phyloP scores from a whole-genome alignment of 2,329 filamentous ascomycete species.

The Clonostachys rosea region DNA sequence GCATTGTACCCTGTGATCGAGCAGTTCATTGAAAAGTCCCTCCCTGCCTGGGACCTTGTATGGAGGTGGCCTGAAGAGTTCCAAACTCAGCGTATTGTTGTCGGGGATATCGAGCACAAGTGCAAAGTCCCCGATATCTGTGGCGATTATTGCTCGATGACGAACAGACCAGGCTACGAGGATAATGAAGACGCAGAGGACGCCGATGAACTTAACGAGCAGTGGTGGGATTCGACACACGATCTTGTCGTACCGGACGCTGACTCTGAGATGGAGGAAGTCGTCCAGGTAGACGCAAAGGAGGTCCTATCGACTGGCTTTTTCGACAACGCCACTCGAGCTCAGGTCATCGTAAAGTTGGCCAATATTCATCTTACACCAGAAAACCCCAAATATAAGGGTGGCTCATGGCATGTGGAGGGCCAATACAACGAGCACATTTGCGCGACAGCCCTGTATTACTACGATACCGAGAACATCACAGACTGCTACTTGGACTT shows the following conservation, averaged over 20 bases:
- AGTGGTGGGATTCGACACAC: slow-evolving; percentile 21
- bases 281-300: slow-evolving; percentile 6
- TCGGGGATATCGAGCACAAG: no score
- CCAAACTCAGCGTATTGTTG: no score
- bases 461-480: slow-evolving; percentile 58
- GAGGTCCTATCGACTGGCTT: slow-evolving; percentile 19
- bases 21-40: slow-evolving; percentile 18
- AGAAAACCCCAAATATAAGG: slow-evolving; percentile 46
- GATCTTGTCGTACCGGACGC: slow-evolving; percentile 8
- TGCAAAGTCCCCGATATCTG: no score
- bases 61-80: no score
- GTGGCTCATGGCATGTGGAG: slow-evolving; percentile 52
- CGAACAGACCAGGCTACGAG: slow-evolving; percentile 13
- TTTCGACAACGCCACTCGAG: slow-evolving; percentile 17
- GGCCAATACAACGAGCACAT: slow-evolving; percentile 61
- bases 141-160: slow-evolving; percentile 6
- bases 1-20: slow-evolving; percentile 24
- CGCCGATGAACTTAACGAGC: slow-evolving; percentile 12
- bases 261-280: neutral
- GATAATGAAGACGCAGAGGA: slow-evolving; percentile 13
- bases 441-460: slow-evolving; percentile 57
- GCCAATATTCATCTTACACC: slow-evolving; percentile 57
- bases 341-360: slow-evolving; percentile 63
- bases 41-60: slow-evolving; percentile 29
- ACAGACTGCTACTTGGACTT: slow-evolving; percentile 46